Evolutionary conservation across 2,329 filamentous ascomycete species (phyloP), one percentile per base, ranked within the genome.

Genomic region (Penicillium concentricum): DNA sequence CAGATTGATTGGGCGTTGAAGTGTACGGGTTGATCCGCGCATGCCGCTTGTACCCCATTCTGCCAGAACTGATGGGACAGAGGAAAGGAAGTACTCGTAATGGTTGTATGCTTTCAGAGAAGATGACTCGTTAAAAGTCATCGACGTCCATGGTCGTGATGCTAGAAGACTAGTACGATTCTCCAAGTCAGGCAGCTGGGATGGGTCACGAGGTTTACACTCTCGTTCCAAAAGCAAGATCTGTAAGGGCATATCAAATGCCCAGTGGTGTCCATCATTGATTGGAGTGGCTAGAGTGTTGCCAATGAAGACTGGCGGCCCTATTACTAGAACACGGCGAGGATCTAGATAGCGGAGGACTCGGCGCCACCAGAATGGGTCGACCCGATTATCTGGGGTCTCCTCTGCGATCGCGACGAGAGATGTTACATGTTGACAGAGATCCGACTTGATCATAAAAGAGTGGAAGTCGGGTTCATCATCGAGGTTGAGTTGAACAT

Each of bases 41-140:
- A 42, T 32, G 24, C 60, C 41, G 37, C 65, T 57, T 65, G 58
- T 65, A 69, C 62, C 71, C 73, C 73, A 75, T 54, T 67, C 78
- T 22, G 79, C 78, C 1, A 90, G 74, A 54, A 89, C 79, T 15
- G 86, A 86, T 0, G 85, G 87, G 7, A 87, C 82, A 1, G 80
- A 78, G 43, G 85, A 84, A 35, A 86, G 78, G 66, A 87, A 90
- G 73, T 87, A 91, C 65, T 91, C 86, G 69, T 90, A 88, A 4
- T 84, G 86, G 45, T 82, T 82, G 73, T 90, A 92, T 6, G 85
- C 87, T 56, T 81, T 81, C n/a, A 88, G 81, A 5, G 85, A 90
- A 0, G 88, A 90, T 9, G 88, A 88, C 74, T 93, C 89, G 69
- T 92, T 92, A 61, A 62, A 81, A 79, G 62, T 79, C 77, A 53